Evolutionary conservation across 257 asterid genomes (phyloP).

Genomic region (Schizonepeta tenuifolia): DNA sequence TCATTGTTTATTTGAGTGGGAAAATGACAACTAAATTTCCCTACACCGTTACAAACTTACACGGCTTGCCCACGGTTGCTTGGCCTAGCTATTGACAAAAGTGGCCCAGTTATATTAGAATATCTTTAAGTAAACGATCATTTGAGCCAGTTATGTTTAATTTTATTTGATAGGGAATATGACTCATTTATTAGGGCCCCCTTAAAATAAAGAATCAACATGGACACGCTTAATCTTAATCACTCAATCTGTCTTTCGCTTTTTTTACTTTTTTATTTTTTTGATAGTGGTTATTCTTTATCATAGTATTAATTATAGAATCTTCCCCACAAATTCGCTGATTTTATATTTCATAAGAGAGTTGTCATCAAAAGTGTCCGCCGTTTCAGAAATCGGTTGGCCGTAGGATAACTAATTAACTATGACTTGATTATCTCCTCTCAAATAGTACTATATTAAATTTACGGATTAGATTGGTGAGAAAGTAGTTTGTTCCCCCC

Average conservation of each 20-base stretch:
- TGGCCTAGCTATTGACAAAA: background rate
- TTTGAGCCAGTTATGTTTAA: background rate
- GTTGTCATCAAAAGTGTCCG: background rate
- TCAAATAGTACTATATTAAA: too few species aligned
- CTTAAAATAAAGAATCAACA: background rate
- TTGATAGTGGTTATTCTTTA: too few species aligned
- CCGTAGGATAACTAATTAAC: background rate
- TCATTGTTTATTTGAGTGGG: conserved; percentile 7
- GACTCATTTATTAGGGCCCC: conserved; percentile 9
- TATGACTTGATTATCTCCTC: background rate
- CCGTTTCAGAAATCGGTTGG: conserved; percentile 5
- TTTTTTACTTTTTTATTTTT: background rate
- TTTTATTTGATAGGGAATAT: background rate
- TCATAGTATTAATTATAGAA: background rate
- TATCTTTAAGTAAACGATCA: background rate
- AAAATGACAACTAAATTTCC: background rate
- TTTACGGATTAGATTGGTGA: background rate
- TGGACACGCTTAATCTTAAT: conserved; percentile 8
- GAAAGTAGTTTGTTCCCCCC: background rate
- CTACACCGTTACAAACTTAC: background rate
- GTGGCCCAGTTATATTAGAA: conserved; percentile 8
- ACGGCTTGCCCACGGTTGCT: conserved; percentile 30
- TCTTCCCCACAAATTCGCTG: conserved; percentile 2
- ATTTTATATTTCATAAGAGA: background rate
- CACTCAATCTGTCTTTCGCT: background rate